phyloP scores from a whole-genome alignment of 805 yeast genomes.

The Grigorovia transvaalensis region DNA sequence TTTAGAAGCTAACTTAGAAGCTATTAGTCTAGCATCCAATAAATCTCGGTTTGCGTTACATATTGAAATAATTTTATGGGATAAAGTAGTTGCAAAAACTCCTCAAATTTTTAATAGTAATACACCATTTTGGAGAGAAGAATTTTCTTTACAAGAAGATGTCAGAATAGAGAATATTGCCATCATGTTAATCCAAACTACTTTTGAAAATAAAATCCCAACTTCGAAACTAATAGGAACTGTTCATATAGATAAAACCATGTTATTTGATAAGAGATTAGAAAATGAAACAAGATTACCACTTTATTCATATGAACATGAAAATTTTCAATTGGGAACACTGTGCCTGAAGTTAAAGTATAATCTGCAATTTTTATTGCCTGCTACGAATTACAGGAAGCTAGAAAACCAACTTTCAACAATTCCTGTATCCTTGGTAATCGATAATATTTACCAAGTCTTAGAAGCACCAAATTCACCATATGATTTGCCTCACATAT shows the following conservation, averaged over 20 bases:
- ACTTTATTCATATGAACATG: conserved; percentile 31
- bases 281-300: conserved; percentile 32
- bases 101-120: conserved; percentile 41
- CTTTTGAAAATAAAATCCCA: conserved; percentile 23
- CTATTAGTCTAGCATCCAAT: conserved; percentile 2
- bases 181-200: conserved; percentile 33
- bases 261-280: conserved; percentile 15
- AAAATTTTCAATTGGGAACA: conserved; percentile 43
- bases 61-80: conserved; percentile 66
- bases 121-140: conserved; percentile 79
- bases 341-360: conserved; percentile 41
- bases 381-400: conserved; percentile 48
- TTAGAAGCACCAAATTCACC: neutral
- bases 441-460: neutral
- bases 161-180: conserved; percentile 40
- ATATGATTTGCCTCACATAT: conserved; percentile 39
- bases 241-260: conserved; percentile 30
- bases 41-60: conserved; percentile 31
- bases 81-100: conserved; percentile 68
- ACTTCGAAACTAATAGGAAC: conserved; percentile 31
- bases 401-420: conserved; percentile 43
- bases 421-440: neutral
- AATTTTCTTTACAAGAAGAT: conserved; percentile 52
- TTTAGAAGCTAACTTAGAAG: conserved; percentile 51
- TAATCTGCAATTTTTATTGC: conserved; percentile 47